phyloP scores from a whole-genome alignment of 1,139 yeast genomes.

The Taiozyma onychis region DNA sequence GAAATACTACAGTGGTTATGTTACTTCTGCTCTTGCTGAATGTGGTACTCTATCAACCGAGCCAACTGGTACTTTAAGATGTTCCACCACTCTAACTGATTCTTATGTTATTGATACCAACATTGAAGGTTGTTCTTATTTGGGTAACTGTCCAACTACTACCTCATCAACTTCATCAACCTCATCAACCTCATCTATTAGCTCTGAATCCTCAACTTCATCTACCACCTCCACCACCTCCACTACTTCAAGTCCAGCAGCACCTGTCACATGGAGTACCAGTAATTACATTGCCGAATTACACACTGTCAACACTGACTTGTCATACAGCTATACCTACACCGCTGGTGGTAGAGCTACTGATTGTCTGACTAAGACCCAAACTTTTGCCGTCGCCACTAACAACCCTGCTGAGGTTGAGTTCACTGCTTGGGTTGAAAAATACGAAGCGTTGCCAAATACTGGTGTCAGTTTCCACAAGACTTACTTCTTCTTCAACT shows the following conservation, averaged over 20 bases:
- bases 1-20: conserved; percentile 23
- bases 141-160: conserved; percentile 12
- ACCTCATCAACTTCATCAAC: neutral
- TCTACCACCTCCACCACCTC: neutral
- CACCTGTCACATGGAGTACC: conserved; percentile 1
- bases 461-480: neutral
- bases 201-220: neutral
- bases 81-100: conserved; percentile 20
- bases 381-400: conserved; percentile 1
- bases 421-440: conserved; percentile 10
- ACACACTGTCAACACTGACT: conserved; percentile 13
- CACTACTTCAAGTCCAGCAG: conserved; percentile 1
- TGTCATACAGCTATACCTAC: conserved; percentile 10
- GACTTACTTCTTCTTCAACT: conserved; percentile 12
- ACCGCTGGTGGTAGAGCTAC: conserved; percentile 5
- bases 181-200: neutral
- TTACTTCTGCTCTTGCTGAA: conserved; percentile 21
- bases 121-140: conserved; percentile 13
- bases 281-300: conserved; percentile 5
- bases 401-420: conserved; percentile 7
- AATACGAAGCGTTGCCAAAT: neutral
- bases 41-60: conserved; percentile 20
- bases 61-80: conserved; percentile 24
- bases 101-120: conserved; percentile 16
- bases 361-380: conserved; percentile 11